These are phyloP conservation scores for Populus hybrid DNA, from an alignment of 441 rosid genomes.

Conservation along the genomic window DNA sequence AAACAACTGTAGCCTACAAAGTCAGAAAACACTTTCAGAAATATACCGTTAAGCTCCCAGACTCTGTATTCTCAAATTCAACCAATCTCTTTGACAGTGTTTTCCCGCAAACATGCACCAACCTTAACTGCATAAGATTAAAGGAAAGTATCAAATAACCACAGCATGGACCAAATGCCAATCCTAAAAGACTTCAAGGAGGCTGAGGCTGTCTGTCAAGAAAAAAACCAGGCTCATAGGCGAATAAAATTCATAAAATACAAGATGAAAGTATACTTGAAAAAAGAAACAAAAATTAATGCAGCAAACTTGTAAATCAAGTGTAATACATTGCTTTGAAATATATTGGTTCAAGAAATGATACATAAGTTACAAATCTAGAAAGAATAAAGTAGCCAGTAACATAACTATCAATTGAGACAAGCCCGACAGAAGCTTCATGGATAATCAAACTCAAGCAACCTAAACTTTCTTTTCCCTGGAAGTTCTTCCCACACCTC, in stretches of 20 bases:
- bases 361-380: no score
- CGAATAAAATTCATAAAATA: background rate
- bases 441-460: no score
- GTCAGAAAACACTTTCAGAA: background rate
- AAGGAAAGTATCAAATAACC: background rate
- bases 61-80: conserved; percentile 79
- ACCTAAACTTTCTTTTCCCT: no score
- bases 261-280: background rate
- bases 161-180: background rate
- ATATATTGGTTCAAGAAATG: no score
- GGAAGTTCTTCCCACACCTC: no score
- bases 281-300: no score
- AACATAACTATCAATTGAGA: no score
- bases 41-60: conserved; percentile 75
- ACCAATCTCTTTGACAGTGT: conserved; percentile 74
- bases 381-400: no score
- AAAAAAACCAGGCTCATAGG: background rate
- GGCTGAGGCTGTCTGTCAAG: background rate
- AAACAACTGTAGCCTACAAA: background rate
- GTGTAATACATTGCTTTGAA: no score
- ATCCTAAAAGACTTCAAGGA: background rate
- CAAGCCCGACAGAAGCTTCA: no score
- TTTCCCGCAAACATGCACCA: conserved; percentile 86
- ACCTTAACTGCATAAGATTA: conserved; percentile 43
- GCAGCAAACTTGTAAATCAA: no score